A percentile compares a stretch with the other conserved stretches of the same genome.
phyloP scores from a whole-genome alignment of 345 rosid species.

The Euphorbia lathyris region DNA sequence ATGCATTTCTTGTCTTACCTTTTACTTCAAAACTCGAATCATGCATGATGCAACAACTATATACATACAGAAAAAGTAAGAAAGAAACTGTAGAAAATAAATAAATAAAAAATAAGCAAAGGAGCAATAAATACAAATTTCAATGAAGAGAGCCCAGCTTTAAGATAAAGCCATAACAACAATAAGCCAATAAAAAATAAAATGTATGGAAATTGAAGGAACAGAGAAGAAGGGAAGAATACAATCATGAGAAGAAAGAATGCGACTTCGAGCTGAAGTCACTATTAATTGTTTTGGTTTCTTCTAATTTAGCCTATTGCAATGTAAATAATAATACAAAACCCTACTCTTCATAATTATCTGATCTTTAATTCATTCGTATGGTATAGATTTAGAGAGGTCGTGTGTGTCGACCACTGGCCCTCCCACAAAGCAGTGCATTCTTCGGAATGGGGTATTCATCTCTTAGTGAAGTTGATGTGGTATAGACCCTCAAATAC shows the following conservation, averaged over 20 bases:
- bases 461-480: conserved; percentile 56
- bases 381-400: conserved; percentile 40
- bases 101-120: background rate
- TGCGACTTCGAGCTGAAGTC: conserved; percentile 61
- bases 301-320: background rate
- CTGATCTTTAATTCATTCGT: background rate
- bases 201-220: background rate
- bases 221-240: background rate
- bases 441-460: conserved; percentile 71
- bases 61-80: no score
- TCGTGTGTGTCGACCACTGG: conserved; percentile 65
- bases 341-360: conserved; percentile 16
- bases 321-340: conserved; percentile 20
- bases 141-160: no score
- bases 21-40: no score
- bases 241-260: conserved; percentile 39
- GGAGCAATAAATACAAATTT: background rate
- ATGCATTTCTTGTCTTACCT: no score
- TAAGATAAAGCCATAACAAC: no score
- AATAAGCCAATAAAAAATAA: background rate
- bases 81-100: no score
- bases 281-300: background rate
- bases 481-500: conserved; percentile 62
- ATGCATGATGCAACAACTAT: no score
- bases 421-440: conserved; percentile 80